A percentile compares a stretch with the other conserved stretches of the same genome.
Conservation (phyloP, 2,329 filamentous ascomycete genomes). For the Ophiostoma quercus region DNA sequence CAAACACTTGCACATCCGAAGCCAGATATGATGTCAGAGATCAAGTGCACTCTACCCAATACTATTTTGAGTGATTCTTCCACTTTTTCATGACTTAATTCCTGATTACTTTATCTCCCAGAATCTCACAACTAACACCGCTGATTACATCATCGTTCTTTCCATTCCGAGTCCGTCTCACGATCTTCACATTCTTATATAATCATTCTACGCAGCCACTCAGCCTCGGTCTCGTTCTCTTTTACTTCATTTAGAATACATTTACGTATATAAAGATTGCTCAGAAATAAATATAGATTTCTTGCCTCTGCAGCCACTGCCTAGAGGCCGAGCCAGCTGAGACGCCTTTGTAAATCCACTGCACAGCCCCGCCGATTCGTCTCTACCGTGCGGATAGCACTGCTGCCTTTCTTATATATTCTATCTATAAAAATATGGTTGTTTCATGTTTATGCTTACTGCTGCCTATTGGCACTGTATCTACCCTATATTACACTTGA, state of each 20-base stretch:
- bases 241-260: neutral
- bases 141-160: neutral
- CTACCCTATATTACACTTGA: neutral
- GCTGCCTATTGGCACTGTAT: neutral
- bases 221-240: conserved; percentile 3
- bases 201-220: neutral
- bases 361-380: conserved; percentile 9
- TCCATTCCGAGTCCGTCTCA: neutral
- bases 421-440: no score
- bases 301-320: neutral
- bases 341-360: neutral
- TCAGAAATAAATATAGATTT: neutral
- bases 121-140: neutral
- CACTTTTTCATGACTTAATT: neutral
- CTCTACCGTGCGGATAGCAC: neutral
- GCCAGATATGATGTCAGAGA: neutral
- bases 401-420: no score
- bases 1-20: neutral
- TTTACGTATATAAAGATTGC: no score
- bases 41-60: neutral
- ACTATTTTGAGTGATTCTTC: no score
- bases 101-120: neutral
- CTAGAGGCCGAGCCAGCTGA: neutral
- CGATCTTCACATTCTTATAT: neutral
- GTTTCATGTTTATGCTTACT: neutral